Evolutionary conservation across 139 green algal genomes (phyloP).

Genomic region (Penium margaritaceum): DNA sequence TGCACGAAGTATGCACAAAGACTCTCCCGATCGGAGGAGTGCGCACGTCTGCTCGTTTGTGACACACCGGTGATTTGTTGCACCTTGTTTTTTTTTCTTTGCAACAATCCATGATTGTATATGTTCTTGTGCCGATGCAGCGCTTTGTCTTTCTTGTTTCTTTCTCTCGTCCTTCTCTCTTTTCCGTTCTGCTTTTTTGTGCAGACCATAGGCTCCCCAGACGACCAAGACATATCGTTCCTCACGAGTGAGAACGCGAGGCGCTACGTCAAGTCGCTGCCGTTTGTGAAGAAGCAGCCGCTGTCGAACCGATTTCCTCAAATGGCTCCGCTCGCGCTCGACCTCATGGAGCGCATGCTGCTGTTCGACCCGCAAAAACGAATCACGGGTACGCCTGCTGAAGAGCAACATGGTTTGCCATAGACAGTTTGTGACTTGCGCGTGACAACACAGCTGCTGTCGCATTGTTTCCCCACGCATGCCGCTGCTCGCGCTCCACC

Average conservation of each 20-base stretch:
- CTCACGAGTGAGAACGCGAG: slow-evolving; percentile 71
- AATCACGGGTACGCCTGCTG: slow-evolving; percentile 52
- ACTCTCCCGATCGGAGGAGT: not conserved
- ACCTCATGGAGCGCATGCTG: slow-evolving; percentile 60
- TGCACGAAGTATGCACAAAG: too few species aligned
- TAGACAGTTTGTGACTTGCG: not conserved
- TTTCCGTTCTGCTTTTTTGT: not conserved
- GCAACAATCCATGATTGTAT: too few species aligned
- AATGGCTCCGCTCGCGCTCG: slow-evolving; percentile 39
- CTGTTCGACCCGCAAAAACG: slow-evolving; percentile 53
- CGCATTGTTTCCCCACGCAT: too few species aligned
- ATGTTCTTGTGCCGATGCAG: too few species aligned
- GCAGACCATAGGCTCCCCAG: slow-evolving; percentile 73
- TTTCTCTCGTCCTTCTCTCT: not conserved
- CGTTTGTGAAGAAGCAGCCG: slow-evolving; percentile 18
- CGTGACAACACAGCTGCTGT: not conserved
- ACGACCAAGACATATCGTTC: slow-evolving; percentile 81
- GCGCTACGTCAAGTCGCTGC: slow-evolving; percentile 51
- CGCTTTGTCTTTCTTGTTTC: too few species aligned
- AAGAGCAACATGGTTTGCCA: too few species aligned
- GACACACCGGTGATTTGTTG: too few species aligned
- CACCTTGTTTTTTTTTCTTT: too few species aligned
- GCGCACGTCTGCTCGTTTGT: too few species aligned
- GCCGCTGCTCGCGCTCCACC: too few species aligned
- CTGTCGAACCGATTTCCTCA: slow-evolving; percentile 46